phyloP scores from a whole-genome alignment of 176 grass and related monocot genomes.

The Triticum turgidum region DNA sequence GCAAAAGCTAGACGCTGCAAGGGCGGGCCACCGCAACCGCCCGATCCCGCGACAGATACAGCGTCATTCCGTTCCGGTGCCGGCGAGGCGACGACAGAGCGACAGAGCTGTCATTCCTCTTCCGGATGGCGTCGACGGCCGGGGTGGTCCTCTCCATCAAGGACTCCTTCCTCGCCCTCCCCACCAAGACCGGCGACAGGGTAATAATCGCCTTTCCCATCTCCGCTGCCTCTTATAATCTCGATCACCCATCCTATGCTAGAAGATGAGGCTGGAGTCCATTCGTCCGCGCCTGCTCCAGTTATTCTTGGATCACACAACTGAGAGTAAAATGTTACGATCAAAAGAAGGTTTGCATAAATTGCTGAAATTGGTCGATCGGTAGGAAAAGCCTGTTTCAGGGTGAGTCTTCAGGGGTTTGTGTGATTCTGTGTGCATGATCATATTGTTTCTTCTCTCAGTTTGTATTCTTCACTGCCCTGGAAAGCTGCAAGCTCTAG shows the following conservation, averaged over 20 bases:
- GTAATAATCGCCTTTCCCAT: conserved; percentile 20
- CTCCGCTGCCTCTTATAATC: not conserved
- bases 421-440: not conserved
- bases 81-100: conserved; percentile 20
- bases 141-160: conserved; percentile 72
- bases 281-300: not conserved
- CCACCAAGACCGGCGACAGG: conserved; percentile 78
- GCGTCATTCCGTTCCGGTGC: conserved; percentile 19
- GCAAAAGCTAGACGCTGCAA: conserved; percentile 22
- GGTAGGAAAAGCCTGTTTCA: not conserved
- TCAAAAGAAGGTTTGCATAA: not conserved
- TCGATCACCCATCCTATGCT: not conserved
- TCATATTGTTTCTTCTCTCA: not conserved
- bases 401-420: not conserved
- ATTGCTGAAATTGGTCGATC: no score
- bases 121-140: conserved; percentile 60
- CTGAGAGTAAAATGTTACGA: not conserved
- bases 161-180: conserved; percentile 81
- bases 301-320: not conserved
- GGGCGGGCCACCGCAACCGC: conserved; percentile 17
- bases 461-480: not conserved
- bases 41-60: conserved; percentile 16
- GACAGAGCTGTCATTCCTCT: conserved; percentile 71
- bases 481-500: not conserved
- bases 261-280: not conserved